These are phyloP conservation scores for Melocanna baccifera DNA, from an alignment of 176 grass and related monocot genomes.

Conservation along the genomic window DNA sequence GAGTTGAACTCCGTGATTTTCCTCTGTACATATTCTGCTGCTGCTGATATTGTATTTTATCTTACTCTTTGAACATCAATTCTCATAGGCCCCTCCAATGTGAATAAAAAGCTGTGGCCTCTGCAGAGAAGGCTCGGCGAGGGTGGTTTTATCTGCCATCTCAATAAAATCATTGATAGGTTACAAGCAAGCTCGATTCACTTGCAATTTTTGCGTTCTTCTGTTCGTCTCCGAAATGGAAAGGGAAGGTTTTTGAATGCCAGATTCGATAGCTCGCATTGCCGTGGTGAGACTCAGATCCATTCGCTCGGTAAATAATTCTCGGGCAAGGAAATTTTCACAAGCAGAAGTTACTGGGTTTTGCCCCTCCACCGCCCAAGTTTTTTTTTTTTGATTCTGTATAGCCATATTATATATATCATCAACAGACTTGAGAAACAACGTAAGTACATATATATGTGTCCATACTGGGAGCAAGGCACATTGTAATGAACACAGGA, in stretches of 20 bases:
- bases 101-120: slow-evolving; percentile 61
- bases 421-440: slow-evolving; percentile 40
- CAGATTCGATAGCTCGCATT: slow-evolving; percentile 32
- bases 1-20: not conserved
- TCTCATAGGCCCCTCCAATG: slow-evolving; percentile 46
- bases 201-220: slow-evolving; percentile 59
- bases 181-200: slow-evolving; percentile 64
- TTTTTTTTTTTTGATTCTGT: slow-evolving; percentile 35
- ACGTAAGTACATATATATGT: slow-evolving; percentile 42
- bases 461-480: slow-evolving; percentile 45
- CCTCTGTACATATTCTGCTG: not conserved
- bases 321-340: slow-evolving; percentile 34
- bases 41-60: not conserved
- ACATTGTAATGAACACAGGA: slow-evolving; percentile 33
- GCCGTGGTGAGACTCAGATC: slow-evolving; percentile 14
- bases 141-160: slow-evolving; percentile 53
- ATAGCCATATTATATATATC: slow-evolving; percentile 48
- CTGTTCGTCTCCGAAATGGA: slow-evolving; percentile 43
- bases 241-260: slow-evolving; percentile 50
- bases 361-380: slow-evolving; percentile 24
- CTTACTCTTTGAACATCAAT: slow-evolving; percentile 27
- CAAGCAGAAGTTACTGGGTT: slow-evolving; percentile 43
- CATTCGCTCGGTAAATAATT: slow-evolving; percentile 54
- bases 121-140: slow-evolving; percentile 45
- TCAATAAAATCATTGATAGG: slow-evolving; percentile 63